Percentiles rank a stretch among this genome's conserved stretches.
phyloP scores from a whole-genome alignment of 495 filamentous ascomycete species.

The Thermothielavioides terrestris region DNA sequence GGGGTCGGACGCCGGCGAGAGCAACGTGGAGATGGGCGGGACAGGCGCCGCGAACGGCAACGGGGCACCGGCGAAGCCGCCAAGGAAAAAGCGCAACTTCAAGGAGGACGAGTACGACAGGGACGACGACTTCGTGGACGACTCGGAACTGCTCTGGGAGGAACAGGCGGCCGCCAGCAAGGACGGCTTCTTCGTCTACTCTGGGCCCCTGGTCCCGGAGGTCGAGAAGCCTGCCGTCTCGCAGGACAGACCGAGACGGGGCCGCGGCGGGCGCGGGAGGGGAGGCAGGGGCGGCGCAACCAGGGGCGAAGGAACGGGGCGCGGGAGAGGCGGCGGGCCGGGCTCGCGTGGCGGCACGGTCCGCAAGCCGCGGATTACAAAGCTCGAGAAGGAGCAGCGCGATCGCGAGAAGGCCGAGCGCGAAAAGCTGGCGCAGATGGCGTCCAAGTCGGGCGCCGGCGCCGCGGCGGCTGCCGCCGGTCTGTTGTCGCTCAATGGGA shows the following conservation, averaged over 20 bases:
- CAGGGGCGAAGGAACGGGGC: conserved; percentile 35
- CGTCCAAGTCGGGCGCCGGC: not conserved
- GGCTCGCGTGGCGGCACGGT: conserved; percentile 71
- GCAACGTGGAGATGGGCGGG: conserved; percentile 57
- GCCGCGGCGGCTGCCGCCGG: not conserved
- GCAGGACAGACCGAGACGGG: conserved; percentile 69
- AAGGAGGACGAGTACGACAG: conserved; percentile 95
- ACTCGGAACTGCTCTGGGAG: conserved; percentile 92
- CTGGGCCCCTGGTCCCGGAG: conserved; percentile 75
- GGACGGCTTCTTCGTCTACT: conserved; percentile 87
- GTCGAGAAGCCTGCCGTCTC: conserved; percentile 73
- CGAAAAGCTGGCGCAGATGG: conserved; percentile 26
- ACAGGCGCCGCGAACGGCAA: conserved; percentile 21
- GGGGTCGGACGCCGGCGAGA: conserved; percentile 52
- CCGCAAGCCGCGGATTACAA: conserved; percentile 73
- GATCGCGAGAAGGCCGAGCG: conserved; percentile 49
- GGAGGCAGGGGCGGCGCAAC: conserved; percentile 49
- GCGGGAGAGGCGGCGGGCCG: conserved; percentile 55
- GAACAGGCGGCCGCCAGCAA: conserved; percentile 88
- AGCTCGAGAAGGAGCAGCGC: conserved; percentile 68
- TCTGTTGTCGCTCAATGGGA: not conserved
- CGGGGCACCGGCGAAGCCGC: conserved; percentile 53
- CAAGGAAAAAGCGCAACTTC: conserved; percentile 63
- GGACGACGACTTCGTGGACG: conserved; percentile 95
- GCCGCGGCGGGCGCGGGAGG: conserved; percentile 54